A percentile compares a stretch with the other conserved stretches of the same genome.
These are phyloP conservation scores for Podaxis sp. DNA, from an alignment of 768 basidiomycete genomes.

Conservation along the genomic window DNA sequence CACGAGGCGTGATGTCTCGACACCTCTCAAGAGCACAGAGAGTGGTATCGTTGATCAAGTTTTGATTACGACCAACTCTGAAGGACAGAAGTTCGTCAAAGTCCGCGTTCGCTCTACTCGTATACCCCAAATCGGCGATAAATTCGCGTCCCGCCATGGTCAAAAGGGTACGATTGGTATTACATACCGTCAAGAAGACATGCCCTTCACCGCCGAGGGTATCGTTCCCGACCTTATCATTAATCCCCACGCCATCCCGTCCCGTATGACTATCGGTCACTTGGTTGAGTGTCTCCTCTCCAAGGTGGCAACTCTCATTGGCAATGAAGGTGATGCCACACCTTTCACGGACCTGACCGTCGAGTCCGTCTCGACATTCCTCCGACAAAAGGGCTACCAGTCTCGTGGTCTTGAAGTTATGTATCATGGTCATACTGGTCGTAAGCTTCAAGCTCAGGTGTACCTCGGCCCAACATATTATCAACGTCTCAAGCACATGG, in stretches of 20 bases:
- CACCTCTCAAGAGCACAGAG: slow-evolving; percentile 96
- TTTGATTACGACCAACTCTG: slow-evolving; percentile 91
- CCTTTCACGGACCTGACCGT: slow-evolving; percentile 98
- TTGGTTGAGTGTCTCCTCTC: slow-evolving; percentile 97
- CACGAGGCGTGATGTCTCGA: slow-evolving; percentile 93
- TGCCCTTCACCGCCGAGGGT: slow-evolving; percentile 98
- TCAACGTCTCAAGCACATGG: slow-evolving; percentile 99
- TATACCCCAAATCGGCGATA: slow-evolving; percentile 97
- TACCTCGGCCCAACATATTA: slow-evolving; percentile 99
- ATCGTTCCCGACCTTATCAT: slow-evolving; percentile 97
- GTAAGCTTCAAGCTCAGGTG: slow-evolving; percentile 95
- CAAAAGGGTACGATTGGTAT: slow-evolving; percentile 99
- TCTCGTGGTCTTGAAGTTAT: slow-evolving; percentile 96
- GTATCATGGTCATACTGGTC: slow-evolving; percentile 99
- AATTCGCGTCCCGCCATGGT: slow-evolving; percentile 98
- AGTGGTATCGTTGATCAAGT: slow-evolving; percentile 98
- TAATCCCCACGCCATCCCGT: slow-evolving; percentile 99
- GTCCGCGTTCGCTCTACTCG: slow-evolving; percentile 94
- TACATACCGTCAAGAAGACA: slow-evolving; percentile 99
- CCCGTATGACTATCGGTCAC: slow-evolving; percentile 99
- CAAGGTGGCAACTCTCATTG: slow-evolving; percentile 93
- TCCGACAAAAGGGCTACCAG: slow-evolving; percentile 90
- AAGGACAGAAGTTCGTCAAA: slow-evolving; percentile 98
- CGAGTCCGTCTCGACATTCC: slow-evolving; percentile 91
- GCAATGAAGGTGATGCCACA: slow-evolving; percentile 97